Conservation (phyloP, 331 rosid species). For the Malus hybrid region DNA sequence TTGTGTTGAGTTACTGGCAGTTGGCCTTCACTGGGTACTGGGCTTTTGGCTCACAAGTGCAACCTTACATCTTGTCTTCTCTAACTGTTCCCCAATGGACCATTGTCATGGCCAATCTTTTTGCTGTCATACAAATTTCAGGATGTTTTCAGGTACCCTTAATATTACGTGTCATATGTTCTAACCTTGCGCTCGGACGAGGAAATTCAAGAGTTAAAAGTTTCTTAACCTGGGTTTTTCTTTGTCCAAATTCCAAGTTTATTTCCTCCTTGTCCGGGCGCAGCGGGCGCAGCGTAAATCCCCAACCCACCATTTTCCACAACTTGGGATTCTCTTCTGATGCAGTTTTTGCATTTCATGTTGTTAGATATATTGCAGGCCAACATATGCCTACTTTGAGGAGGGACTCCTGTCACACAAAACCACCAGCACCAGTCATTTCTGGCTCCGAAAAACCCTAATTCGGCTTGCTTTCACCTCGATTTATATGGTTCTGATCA, state of each 20-base stretch:
- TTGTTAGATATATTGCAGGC: slow-evolving; percentile 68
- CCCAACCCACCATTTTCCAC: background rate
- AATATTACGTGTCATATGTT: background rate
- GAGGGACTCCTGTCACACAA: slow-evolving; percentile 28
- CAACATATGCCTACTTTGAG: slow-evolving; percentile 64
- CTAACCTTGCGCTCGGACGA: too few species aligned
- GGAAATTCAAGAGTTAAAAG: background rate
- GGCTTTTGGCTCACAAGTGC: slow-evolving; percentile 76
- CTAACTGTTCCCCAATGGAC: slow-evolving; percentile 58
- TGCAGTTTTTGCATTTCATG: background rate
- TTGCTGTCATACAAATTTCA: slow-evolving; percentile 65
- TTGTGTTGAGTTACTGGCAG: slow-evolving; percentile 59
- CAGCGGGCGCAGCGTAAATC: too few species aligned
- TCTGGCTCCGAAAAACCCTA: slow-evolving; percentile 12
- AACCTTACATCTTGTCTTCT: slow-evolving; percentile 55
- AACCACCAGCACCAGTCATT: slow-evolving; percentile 3
- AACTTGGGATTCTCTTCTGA: background rate
- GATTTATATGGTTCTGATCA: slow-evolving; percentile 39
- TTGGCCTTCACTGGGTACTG: slow-evolving; percentile 57
- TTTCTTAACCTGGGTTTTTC: background rate
- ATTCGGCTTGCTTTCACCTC: slow-evolving; percentile 37
- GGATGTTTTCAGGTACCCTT: slow-evolving; percentile 65
- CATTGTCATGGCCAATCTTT: slow-evolving; percentile 61
- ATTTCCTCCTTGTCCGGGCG: too few species aligned
- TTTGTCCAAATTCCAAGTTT: background rate